Percentiles rank a stretch among this genome's conserved stretches.
Evolutionary conservation across 495 filamentous ascomycete species (phyloP).

Genomic region (Chaetomium fimeti): DNA sequence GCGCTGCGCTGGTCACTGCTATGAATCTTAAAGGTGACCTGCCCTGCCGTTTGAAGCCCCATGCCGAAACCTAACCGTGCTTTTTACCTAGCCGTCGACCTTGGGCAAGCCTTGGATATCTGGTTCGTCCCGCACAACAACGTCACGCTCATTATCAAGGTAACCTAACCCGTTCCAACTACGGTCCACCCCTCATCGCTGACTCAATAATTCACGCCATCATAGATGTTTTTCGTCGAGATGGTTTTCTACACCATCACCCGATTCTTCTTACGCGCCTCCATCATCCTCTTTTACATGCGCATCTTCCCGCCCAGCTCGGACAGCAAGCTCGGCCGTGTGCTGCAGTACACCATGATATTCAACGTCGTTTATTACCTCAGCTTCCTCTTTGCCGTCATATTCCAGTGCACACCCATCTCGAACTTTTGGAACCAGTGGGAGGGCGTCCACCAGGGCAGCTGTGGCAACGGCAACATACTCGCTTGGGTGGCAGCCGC

Average conservation of each 20-base stretch:
- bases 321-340: conserved; percentile 30
- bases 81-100: conserved; percentile 39
- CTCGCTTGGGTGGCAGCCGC: conserved; percentile 35
- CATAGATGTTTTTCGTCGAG: conserved; percentile 28
- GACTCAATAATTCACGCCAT: not conserved
- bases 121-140: conserved; percentile 50
- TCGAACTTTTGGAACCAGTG: conserved; percentile 34
- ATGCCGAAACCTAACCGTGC: not conserved
- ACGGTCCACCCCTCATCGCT: too few species aligned
- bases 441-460: conserved; percentile 28
- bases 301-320: conserved; percentile 43
- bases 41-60: not conserved
- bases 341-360: conserved; percentile 34
- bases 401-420: conserved; percentile 49
- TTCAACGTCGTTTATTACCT: conserved; percentile 41
- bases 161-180: conserved; percentile 7
- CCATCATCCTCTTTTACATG: conserved; percentile 53
- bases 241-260: conserved; percentile 43
- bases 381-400: conserved; percentile 38
- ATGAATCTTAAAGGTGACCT: conserved; percentile 20
- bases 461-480: conserved; percentile 36
- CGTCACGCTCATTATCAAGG: conserved; percentile 37
- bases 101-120: conserved; percentile 48
- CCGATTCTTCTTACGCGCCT: conserved; percentile 44
- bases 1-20: conserved; percentile 24